Percentiles rank a stretch among this genome's conserved stretches.
phyloP scores from a whole-genome alignment of 2,329 filamentous ascomycete species.

The Curvularia spicifera region DNA sequence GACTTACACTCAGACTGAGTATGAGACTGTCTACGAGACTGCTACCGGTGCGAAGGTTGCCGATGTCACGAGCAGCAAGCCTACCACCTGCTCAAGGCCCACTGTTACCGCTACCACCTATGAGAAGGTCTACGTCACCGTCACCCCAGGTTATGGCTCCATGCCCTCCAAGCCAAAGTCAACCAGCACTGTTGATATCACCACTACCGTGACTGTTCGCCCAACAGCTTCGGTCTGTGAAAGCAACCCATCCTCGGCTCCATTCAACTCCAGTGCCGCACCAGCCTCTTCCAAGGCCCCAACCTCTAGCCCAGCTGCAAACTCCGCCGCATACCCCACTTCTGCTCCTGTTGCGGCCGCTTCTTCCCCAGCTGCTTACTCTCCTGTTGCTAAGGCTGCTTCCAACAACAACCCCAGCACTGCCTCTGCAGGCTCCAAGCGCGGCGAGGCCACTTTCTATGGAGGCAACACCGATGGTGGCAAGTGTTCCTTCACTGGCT shows the following conservation, averaged over 20 bases:
- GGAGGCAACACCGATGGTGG: constrained; percentile 60
- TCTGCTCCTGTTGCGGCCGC: constrained; percentile 8
- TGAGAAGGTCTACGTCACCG: constrained; percentile 35
- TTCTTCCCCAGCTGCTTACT: neutral
- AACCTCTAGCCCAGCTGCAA: neutral
- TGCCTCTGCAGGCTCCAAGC: constrained; percentile 18
- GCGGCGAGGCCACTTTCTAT: constrained; percentile 48
- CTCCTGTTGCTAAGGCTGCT: neutral
- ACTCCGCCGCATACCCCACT: constrained; percentile 11
- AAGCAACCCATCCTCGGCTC: constrained; percentile 20
- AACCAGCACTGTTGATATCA: constrained; percentile 23
- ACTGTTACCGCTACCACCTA: constrained; percentile 28
- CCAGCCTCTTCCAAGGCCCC: constrained; percentile 2
- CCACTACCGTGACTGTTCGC: constrained; percentile 26
- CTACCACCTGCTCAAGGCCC: constrained; percentile 12
- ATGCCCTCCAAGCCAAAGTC: constrained; percentile 13
- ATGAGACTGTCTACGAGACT: constrained; percentile 18
- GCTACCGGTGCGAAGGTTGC: constrained; percentile 4
- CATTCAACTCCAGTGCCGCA: constrained; percentile 1
- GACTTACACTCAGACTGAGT: constrained; percentile 26
- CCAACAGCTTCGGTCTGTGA: constrained; percentile 16
- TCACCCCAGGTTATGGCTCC: constrained; percentile 16
- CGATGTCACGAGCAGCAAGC: constrained; percentile 8
- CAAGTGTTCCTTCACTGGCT: constrained; percentile 68
- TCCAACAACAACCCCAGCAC: too few relatives aligned